Evolutionary conservation across 257 asterid genomes (phyloP), one percentile per base, ranked within the genome.

Genomic region (Striga asiatica): DNA sequence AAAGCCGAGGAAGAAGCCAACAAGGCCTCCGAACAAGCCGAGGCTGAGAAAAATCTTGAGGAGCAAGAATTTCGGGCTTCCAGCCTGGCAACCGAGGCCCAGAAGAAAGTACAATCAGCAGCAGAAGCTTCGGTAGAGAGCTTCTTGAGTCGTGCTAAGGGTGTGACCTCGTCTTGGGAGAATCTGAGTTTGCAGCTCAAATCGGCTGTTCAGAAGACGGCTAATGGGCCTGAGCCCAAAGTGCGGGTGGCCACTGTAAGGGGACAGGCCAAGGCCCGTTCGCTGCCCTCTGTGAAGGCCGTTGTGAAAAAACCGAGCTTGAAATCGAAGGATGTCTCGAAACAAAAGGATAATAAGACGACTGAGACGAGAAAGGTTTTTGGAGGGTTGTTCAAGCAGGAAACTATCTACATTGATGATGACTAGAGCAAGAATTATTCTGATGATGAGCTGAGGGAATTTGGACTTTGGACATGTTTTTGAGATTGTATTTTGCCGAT

Each of bases 361-460:
- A 74, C 47, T 39, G 84, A 89, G 68, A 83, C 79, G 27, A 77
- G 93, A 65, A 81, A 89, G 66, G 77, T 85, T 42, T 85, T 89
- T 69, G 95, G 97, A 1, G 97, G 95, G 17, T 62, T 85, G 67
- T 89, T 89, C 76, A 60, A 79, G 79, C 97, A 89, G 71, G 96
- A 89, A 76, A 89, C 96, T 71, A 85, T 89, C 74, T 89, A 89
- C 56, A 74, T 87, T 4, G 97, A 85, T 66, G 95, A 89, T 63
- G 94, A 83, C 64, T 82, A 64, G 80, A 69, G 39, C 10, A 54
- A 55, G n/a, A n/a, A n/a, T n/a, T n/a, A n/a, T n/a, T n/a, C n/a
- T n/a, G n/a, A n/a, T 28, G 21, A 32, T 39, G 35, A 43, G 60
- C 27, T 19, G 25, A 23, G 17, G 24, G 52, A 50, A 38, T 55